Base-by-base conservation (phyloP, 495 filamentous ascomycete genomes). In the Pseudevernia furfuracea region DNA sequence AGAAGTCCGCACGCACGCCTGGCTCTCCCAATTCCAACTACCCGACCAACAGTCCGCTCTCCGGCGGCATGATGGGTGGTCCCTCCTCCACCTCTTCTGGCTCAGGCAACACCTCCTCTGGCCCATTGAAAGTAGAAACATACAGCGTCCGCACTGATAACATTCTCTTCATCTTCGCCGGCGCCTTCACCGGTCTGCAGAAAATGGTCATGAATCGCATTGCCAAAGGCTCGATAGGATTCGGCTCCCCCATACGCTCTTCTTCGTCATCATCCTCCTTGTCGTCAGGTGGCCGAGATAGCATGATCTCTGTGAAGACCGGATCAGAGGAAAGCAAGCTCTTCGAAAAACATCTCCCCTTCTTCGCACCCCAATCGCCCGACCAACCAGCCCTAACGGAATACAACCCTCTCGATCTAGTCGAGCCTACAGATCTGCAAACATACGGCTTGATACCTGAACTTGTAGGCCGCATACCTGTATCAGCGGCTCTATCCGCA, bases 151-250 rank as follows among this genome's bases (percentile, higher is more conserved):
- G 92, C 67, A 98, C 94, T 0, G 90, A 92, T 64, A 96, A 96
- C 68, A 98, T 98, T 62, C 82, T 98, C 23, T 98, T 98, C 74
- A 88, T 98, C 56, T 96, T 91, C 74, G 92, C 92, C 19, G 94
- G 94, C 21, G 94, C 94, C 14, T 98, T 98, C 70, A 89, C 93
- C 34, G 94, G 94, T 12, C 82, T 98, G 15, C 87, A 96, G 69
- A 97, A 96, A 71, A 81, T 89, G 34, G 85, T 97, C 56, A 83
- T 93, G 64, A 87, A 94, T 57, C 85, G 94, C 34, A 86, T 97
- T 62, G 85, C 90, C 21, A 89, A 89, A 66, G 91, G 91, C 10
- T 89, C 88, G 9, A 94, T 98, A 44, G 94, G 94, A 3, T 98
- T 98, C 68, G 92, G 92, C 38, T 90, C 92, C 9, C 83, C 87